phyloP scores from a whole-genome alignment of 1,284 basidiomycete genomes.

The Pascua guehoae region DNA sequence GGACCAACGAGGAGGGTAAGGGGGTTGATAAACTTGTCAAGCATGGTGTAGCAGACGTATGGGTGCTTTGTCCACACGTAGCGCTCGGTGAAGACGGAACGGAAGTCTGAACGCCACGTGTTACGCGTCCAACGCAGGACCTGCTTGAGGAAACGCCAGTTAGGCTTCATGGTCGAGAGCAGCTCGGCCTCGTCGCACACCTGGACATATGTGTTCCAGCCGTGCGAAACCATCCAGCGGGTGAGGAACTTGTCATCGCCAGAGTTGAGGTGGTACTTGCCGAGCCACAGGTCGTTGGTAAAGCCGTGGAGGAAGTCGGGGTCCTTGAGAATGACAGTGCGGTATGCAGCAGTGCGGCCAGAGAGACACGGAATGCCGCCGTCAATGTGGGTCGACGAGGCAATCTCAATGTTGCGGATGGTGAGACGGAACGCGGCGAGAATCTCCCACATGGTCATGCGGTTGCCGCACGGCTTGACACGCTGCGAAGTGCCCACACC shows the following conservation, averaged over 20 bases:
- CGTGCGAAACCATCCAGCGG: conserved; percentile 92
- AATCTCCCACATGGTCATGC: conserved; percentile 89
- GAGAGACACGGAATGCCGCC: conserved; percentile 87
- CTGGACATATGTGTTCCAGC: conserved; percentile 89
- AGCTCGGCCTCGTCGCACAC: conserved; percentile 85
- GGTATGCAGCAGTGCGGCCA: conserved; percentile 84
- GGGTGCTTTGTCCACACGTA: conserved; percentile 83
- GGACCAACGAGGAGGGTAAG: conserved; percentile 81
- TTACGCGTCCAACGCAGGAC: conserved; percentile 88
- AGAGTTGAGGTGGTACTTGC: conserved; percentile 86
- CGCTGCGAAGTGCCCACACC: conserved; percentile 87
- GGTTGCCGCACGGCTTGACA: conserved; percentile 70
- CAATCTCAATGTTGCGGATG: conserved; percentile 88
- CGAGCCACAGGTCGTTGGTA: conserved; percentile 88
- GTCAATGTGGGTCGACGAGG: conserved; percentile 82
- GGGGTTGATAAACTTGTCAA: conserved; percentile 88
- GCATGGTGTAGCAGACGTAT: conserved; percentile 88
- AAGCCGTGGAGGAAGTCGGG: conserved; percentile 87
- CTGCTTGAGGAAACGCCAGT: conserved; percentile 90
- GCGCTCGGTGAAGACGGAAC: conserved; percentile 81
- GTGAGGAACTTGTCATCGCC: conserved; percentile 92
- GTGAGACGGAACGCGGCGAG: conserved; percentile 85
- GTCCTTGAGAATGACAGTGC: conserved; percentile 88
- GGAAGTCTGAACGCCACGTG: conserved; percentile 84
- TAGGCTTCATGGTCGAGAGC: conserved; percentile 89